Percentiles rank a stretch among this genome's conserved stretches.
Evolutionary conservation across 208 protist genomes (phyloP).

Genomic region (Vickermania spadyakhi): DNA sequence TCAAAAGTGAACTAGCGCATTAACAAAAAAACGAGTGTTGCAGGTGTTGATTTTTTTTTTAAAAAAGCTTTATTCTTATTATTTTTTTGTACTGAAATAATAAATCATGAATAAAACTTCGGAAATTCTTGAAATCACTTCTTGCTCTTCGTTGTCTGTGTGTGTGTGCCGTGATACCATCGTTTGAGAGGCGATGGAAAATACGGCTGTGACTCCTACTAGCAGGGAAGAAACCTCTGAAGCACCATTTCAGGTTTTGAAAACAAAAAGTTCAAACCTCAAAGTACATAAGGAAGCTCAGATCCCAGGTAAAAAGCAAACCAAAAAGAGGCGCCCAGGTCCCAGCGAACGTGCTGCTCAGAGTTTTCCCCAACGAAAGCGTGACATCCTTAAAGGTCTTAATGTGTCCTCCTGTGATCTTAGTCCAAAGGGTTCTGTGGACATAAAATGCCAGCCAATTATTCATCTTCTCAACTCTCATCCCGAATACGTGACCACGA

Average conservation of each 20-base stretch:
- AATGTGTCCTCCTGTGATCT: conserved; percentile 57
- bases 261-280: too few species aligned
- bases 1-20: not conserved
- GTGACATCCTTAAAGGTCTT: conserved; percentile 48
- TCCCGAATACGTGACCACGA: conserved; percentile 77
- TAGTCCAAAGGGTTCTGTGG: conserved; percentile 57
- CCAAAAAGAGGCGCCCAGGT: not conserved
- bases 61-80: too few species aligned
- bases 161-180: too few species aligned
- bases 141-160: too few species aligned
- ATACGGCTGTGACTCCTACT: too few species aligned
- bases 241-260: too few species aligned
- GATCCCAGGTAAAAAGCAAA: not conserved
- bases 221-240: too few species aligned
- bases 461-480: conserved; percentile 70
- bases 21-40: not conserved
- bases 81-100: too few species aligned
- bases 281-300: too few species aligned
- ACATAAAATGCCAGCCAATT: conserved; percentile 60
- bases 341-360: not conserved
- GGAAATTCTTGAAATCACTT: too few species aligned
- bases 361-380: conserved; percentile 61
- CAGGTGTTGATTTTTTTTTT: not conserved
- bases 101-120: too few species aligned
- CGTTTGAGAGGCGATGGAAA: too few species aligned